A percentile compares a stretch with the other conserved stretches of the same genome.
These are phyloP conservation scores for Paramecium sonneborni DNA, from an alignment of 73 alveolate species.

Conservation along the genomic window DNA sequence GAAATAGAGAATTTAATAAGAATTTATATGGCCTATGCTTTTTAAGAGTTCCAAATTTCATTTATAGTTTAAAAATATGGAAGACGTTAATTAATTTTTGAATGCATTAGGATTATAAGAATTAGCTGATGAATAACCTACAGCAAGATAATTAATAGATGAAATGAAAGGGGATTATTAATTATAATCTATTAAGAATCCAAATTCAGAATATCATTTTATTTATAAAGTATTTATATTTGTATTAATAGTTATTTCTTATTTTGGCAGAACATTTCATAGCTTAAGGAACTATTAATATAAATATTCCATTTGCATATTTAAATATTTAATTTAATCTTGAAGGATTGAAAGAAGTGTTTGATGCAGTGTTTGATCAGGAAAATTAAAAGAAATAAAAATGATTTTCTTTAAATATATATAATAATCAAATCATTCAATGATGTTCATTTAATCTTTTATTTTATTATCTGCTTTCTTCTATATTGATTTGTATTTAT, in stretches of 20 bases:
- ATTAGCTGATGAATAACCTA: not conserved
- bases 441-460: not conserved
- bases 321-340: not conserved
- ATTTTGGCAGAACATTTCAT: not conserved
- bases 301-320: not conserved
- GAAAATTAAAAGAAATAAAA: not conserved
- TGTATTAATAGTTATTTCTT: not conserved
- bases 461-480: not conserved
- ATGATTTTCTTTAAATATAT: not conserved
- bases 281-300: not conserved
- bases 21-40: not conserved
- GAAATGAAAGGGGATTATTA: not conserved
- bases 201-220: not conserved
- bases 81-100: not conserved
- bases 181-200: not conserved
- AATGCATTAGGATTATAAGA: not conserved
- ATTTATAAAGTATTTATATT: not conserved
- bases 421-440: not conserved
- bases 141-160: slow-evolving; percentile 11
- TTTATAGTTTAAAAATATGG: not conserved
- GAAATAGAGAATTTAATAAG: not conserved
- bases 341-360: slow-evolving; percentile 19
- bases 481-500: too few species aligned
- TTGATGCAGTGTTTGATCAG: not conserved
- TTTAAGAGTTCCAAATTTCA: slow-evolving; percentile 13